A percentile compares a stretch with the other conserved stretches of the same genome.
phyloP scores from a whole-genome alignment of 2,329 filamentous ascomycete species.

The Aureobasidium subglaciale region DNA sequence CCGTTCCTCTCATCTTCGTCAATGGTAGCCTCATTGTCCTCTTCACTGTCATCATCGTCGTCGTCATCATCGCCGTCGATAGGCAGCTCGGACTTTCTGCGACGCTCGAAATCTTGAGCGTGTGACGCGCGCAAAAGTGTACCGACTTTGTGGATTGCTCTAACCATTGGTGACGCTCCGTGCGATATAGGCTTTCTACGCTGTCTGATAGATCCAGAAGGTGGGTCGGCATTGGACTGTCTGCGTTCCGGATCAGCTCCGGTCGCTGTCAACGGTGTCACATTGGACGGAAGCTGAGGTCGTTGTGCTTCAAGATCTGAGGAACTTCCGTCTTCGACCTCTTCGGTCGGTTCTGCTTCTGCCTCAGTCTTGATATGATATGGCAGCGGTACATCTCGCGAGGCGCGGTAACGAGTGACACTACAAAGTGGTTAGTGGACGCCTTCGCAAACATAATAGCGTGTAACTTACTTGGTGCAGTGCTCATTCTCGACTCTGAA shows the following conservation, averaged over 20 bases:
- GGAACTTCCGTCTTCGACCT: slow-evolving; percentile 12
- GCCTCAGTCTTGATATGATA: slow-evolving; percentile 43
- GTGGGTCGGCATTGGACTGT: not conserved
- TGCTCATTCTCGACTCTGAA: slow-evolving; percentile 98
- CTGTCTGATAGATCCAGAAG: slow-evolving; percentile 6
- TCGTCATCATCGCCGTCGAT: slow-evolving; percentile 26
- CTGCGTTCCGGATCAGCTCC: slow-evolving; percentile 9
- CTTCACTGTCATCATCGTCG: slow-evolving; percentile 29
- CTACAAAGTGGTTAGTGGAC: slow-evolving; percentile 17
- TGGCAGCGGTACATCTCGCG: slow-evolving; percentile 76
- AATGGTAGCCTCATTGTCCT: slow-evolving; percentile 17
- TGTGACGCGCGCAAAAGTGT: slow-evolving; percentile 77
- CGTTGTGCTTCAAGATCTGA: not conserved
- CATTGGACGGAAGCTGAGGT: not conserved
- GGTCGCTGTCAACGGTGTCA: slow-evolving; percentile 13
- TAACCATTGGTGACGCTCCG: slow-evolving; percentile 29
- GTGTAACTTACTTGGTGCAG: slow-evolving; percentile 58
- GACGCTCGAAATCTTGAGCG: slow-evolving; percentile 85
- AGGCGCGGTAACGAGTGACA: slow-evolving; percentile 82
- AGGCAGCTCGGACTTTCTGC: slow-evolving; percentile 46
- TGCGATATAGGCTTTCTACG: slow-evolving; percentile 20
- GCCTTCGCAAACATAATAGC: not conserved
- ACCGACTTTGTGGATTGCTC: slow-evolving; percentile 48
- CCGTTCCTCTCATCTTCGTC: not conserved
- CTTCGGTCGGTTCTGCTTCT: not conserved